phyloP scores from a whole-genome alignment of 108 stramenopile species.

The Thalassiosira profunda region DNA sequence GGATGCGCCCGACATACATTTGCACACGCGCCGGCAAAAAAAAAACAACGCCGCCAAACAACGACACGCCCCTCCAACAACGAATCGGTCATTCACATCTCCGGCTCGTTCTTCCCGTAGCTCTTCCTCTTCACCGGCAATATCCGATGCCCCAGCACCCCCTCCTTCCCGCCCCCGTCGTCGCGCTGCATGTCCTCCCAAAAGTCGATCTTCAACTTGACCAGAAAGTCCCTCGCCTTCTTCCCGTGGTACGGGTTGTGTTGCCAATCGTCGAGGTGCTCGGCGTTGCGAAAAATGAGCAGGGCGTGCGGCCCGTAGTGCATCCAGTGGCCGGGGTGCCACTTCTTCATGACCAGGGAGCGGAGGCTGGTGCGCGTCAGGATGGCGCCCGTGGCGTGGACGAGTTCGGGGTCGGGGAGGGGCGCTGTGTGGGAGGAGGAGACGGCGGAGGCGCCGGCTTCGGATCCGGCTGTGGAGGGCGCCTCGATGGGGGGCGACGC shows the following conservation, averaged over 20 bases:
- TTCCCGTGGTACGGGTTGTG: conserved; percentile 54
- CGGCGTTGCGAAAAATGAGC: conserved; percentile 38
- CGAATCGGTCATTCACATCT: conserved; percentile 39
- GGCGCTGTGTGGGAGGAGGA: conserved; percentile 4
- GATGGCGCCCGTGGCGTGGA: conserved; percentile 39
- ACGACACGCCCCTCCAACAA: too few relatives aligned
- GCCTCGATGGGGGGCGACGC: too few relatives aligned
- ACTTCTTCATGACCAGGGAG: conserved; percentile 53
- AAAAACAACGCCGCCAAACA: too few relatives aligned
- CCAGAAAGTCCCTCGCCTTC: conserved; percentile 44
- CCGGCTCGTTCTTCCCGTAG: conserved; percentile 49
- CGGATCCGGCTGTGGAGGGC: too few relatives aligned
- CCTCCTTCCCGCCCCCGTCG: background rate
- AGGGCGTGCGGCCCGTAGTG: conserved; percentile 32
- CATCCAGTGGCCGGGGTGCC: conserved; percentile 49
- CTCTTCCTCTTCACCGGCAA: conserved; percentile 45
- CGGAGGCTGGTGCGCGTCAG: conserved; percentile 51
- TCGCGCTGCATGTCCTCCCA: conserved; percentile 11
- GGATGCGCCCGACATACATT: too few relatives aligned
- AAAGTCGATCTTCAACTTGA: conserved; percentile 53
- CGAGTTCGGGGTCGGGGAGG: conserved; percentile 22
- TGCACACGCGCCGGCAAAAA: too few relatives aligned
- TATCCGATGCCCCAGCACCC: conserved; percentile 48
- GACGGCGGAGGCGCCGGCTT: too few relatives aligned
- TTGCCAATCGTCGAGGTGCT: conserved; percentile 55